Evolutionary conservation across 495 filamentous ascomycete species (phyloP).

Genomic region (Aspergillus campestris): DNA sequence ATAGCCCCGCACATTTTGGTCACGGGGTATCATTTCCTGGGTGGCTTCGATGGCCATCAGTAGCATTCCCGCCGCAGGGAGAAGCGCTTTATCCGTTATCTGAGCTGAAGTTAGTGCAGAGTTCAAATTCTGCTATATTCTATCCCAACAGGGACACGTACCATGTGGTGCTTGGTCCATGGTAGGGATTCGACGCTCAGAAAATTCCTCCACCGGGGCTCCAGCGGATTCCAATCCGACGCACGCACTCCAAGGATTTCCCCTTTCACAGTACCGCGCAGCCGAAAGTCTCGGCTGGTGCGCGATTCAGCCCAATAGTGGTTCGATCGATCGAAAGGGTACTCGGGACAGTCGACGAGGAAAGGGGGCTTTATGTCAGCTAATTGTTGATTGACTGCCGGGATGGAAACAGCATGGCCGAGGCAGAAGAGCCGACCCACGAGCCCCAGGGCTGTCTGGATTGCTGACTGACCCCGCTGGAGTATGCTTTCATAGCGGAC

Average conservation of each 20-base stretch:
- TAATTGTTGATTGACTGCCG: conserved; percentile 1
- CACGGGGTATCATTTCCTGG: conserved; percentile 10
- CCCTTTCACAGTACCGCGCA: not conserved
- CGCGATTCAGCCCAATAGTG: conserved; percentile 15
- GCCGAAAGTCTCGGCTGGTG: not conserved
- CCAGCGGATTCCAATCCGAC: conserved; percentile 10
- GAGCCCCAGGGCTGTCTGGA: conserved; percentile 1
- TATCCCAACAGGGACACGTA: not conserved
- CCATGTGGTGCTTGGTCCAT: conserved; percentile 34
- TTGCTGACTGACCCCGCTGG: not conserved
- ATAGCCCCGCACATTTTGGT: conserved; percentile 17
- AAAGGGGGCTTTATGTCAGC: not conserved
- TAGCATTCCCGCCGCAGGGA: conserved; percentile 26
- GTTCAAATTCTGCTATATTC: not conserved
- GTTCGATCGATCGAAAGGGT: conserved; percentile 30
- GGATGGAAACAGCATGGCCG: not conserved
- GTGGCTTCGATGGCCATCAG: conserved; percentile 24
- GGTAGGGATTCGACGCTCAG: conserved; percentile 21
- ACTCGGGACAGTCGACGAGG: conserved; percentile 28
- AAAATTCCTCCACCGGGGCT: conserved; percentile 30
- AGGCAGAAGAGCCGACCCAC: conserved; percentile 1
- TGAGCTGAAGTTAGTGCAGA: not conserved
- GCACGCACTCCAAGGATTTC: conserved; percentile 11
- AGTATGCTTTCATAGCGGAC: not conserved
- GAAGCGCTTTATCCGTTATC: conserved; percentile 14